Evolutionary conservation across 139 green algal genomes (phyloP), one percentile per base, ranked within the genome.

Genomic region (Ostreobium quekettii): DNA sequence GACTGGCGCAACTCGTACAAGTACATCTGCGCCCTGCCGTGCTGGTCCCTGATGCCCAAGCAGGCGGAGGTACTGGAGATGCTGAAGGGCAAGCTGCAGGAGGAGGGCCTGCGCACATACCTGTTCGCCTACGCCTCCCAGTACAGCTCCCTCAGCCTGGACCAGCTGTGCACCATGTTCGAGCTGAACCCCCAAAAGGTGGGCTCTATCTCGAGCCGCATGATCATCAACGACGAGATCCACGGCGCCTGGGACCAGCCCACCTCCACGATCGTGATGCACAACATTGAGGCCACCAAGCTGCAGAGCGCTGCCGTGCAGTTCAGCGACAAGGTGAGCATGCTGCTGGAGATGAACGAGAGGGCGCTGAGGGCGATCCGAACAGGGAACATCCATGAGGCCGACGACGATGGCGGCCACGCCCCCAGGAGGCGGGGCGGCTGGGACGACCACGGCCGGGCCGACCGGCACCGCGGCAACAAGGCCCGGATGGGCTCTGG

Each of bases 271-370:
- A 88, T 99, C 46, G 87, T 97, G 29, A 93, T 99, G 82, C 85
- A 93, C 61, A 83, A 82, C 32, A 60, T 89, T 5, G 81, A 96
- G 64, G 81, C 88, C 7, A 87, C 71, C 2, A 71, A 78, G 38
- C 78, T 98, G 75, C 91, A 97, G 91, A 76, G 66, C 74, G 2
- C 72, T 93, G 32, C 86, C 87, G 1, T 82, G 47, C 71, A 86
- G 65, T 90, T 96, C 65, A 79, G 84, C 2, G 88, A 96, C 67
- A 94, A 90, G 73, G 77, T 76, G 7, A 39, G 62, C 72, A 70
- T 89, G 1, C 72, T 99, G 36, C 83, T 97, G n/a, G 93, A 98
- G 67, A 80, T 95, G 29, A 99, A 98, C 72, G 93, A 97, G 82
- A 80, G 90, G 30, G 90, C 91, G 1, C 78, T 94, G 36, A 33